Base-by-base conservation (phyloP, 1,139 yeast species). In the Ashbya aceris region DNA sequence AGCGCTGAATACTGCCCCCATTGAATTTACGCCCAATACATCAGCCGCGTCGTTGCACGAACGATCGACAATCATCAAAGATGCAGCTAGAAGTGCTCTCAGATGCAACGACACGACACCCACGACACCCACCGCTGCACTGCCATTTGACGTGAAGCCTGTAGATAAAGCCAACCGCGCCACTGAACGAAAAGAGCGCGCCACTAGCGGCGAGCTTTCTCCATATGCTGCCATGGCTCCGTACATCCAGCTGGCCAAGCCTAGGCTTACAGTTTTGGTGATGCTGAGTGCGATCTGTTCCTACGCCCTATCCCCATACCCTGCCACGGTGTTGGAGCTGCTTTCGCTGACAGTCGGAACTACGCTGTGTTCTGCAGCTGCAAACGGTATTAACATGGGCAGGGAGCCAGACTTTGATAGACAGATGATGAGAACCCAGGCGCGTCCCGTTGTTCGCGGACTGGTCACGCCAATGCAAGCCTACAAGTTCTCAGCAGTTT, bases 361-460 rank as follows among this genome's bases (percentile, higher is more conserved):
- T 0, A 77, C 91, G 1, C 65, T 91, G 37, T 76, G 94, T 51
- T 86, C 96, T 0, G 94, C 95, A 8, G 79, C 96, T 2, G 99
- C 99, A 1, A 91, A 91, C 64, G 95, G 97, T 2, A 86, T 91
- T 41, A 91, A 91, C 59, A 91, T 89, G 95, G 97, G 89, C 1
- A 71, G 98, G 49, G 99, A 91, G 62, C 95, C 96, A 7, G 83
- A 77, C 27, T 91, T 77, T 58, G 99, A 91, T 58, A 74, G 76
- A 40, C 74, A 76, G 57, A 93, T 91, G 99, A 76, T 83, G 2
- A 70, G 99, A 55, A 91, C 99, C 0, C 77, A 83, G 14, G 75
- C 80, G 7, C 71, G 99, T 51, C 99, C 99, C 0, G 89, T 93
- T 2, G 97, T 89, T 1, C 70, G 89, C 17, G 96, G 96, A 0